Evolutionary conservation across 345 rosid genomes (phyloP).

Genomic region (Nasturtium officinale): DNA sequence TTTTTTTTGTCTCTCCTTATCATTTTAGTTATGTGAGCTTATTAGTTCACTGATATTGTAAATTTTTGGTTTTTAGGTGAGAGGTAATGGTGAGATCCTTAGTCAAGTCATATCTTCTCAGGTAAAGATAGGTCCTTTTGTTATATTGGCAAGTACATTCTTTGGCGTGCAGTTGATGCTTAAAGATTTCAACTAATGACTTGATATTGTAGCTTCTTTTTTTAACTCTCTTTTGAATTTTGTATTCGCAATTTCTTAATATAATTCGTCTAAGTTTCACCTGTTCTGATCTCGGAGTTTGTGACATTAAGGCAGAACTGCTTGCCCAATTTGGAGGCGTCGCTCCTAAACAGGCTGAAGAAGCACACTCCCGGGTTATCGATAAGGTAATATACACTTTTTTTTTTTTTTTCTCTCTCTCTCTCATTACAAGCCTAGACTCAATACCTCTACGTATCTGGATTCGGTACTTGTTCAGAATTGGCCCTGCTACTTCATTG

Average conservation of each 20-base stretch:
- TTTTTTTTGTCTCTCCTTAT: neutral
- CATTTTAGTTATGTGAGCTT: neutral
- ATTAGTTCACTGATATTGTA: slow-evolving; percentile 7
- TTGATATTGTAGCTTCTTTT: neutral
- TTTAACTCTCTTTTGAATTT: neutral
- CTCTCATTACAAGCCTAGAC: neutral
- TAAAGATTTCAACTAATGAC: neutral
- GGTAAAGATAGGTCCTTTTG: slow-evolving; percentile 51
- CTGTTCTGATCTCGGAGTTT: slow-evolving; percentile 26
- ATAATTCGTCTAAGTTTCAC: neutral
- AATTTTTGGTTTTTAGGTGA: slow-evolving; percentile 54
- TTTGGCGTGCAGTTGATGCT: neutral
- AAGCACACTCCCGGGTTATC: slow-evolving; percentile 81
- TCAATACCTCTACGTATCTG: neutral
- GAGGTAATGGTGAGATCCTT: slow-evolving; percentile 80
- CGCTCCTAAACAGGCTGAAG: slow-evolving; percentile 95
- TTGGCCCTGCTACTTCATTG: neutral
- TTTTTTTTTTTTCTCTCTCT: no score
- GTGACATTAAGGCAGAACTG: slow-evolving; percentile 69
- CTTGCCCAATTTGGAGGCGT: slow-evolving; percentile 92
- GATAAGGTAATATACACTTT: slow-evolving; percentile 55
- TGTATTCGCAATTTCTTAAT: neutral
- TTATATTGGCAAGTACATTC: neutral
- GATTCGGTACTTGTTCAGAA: neutral
- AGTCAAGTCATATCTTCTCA: slow-evolving; percentile 96